Evolutionary conservation across 2,329 filamentous ascomycete species (phyloP).

Genomic region (Colletotrichum melonis): DNA sequence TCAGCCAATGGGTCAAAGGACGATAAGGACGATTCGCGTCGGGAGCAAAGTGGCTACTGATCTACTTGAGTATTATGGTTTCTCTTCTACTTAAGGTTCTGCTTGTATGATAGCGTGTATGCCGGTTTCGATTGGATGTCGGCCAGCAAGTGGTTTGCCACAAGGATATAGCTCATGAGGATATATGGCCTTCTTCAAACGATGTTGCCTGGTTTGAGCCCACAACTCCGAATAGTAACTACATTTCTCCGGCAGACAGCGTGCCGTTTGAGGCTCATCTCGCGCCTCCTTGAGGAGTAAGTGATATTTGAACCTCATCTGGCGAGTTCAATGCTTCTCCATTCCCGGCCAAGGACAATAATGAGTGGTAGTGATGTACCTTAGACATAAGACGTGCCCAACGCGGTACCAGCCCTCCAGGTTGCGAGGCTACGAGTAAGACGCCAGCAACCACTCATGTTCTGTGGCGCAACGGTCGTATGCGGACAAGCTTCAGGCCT

Average conservation of each 20-base stretch:
- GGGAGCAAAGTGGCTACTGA: constrained; percentile 67
- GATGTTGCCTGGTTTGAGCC: background rate
- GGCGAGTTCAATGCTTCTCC: background rate
- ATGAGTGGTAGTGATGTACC: background rate
- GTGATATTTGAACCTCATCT: background rate
- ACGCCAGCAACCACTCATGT: background rate
- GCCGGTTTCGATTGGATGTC: background rate
- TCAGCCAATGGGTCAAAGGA: constrained; percentile 54
- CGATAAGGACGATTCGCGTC: constrained; percentile 51
- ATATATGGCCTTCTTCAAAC: background rate
- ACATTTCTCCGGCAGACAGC: background rate
- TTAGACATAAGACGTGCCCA: background rate
- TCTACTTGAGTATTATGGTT: background rate
- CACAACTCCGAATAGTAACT: background rate
- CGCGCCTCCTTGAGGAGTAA: background rate
- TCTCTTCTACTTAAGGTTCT: background rate
- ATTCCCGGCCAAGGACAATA: too few species aligned
- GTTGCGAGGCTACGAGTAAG: background rate
- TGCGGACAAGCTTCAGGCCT: background rate
- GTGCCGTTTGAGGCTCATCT: background rate
- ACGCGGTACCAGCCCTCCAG: background rate
- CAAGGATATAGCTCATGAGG: background rate
- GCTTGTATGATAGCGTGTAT: background rate
- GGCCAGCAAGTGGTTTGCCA: background rate
- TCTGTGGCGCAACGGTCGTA: background rate